Evolutionary conservation across 164 flowering plant genomes (phyloP).

Genomic region (Protea cynaroides): DNA sequence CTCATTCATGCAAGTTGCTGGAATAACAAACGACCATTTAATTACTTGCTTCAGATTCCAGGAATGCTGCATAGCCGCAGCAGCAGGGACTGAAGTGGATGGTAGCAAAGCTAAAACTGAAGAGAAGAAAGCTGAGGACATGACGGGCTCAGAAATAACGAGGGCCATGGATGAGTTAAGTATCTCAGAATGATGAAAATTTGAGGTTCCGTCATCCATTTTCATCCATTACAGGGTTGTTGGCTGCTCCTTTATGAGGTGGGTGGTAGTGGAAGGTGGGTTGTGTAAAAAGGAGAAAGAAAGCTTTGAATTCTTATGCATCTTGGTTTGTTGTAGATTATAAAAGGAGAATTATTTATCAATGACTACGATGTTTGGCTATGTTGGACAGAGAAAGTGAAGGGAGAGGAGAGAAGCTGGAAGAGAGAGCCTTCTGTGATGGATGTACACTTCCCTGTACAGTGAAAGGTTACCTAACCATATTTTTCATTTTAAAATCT

Average conservation of each 20-base stretch:
- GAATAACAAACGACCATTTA: slow-evolving; percentile 36
- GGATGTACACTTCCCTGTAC: neutral
- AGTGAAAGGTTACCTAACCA: neutral
- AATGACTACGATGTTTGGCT: neutral
- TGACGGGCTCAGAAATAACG: slow-evolving; percentile 7
- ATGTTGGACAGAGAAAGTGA: no score
- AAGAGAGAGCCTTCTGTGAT: neutral
- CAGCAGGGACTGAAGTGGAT: slow-evolving; percentile 3
- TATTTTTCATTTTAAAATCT: neutral
- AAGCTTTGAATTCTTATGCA: slow-evolving; percentile 8
- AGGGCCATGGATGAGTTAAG: slow-evolving; percentile 17
- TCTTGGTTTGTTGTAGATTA: slow-evolving; percentile 13
- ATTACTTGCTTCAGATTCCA: slow-evolving; percentile 28
- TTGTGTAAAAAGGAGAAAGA: neutral
- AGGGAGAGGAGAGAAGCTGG: no score
- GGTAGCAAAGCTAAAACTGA: slow-evolving; percentile 6
- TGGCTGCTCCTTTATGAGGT: slow-evolving; percentile 1
- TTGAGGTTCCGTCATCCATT: neutral
- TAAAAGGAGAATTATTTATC: neutral
- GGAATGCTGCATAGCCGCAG: slow-evolving; percentile 24
- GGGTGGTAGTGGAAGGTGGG: slow-evolving; percentile 3
- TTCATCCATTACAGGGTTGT: slow-evolving; percentile 13
- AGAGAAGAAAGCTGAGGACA: slow-evolving; percentile 12
- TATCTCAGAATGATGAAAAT: slow-evolving; percentile 7
- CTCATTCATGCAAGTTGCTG: slow-evolving; percentile 37